Evolutionary conservation across 2,329 filamentous ascomycete species (phyloP), one percentile per base, ranked within the genome.

Genomic region (Penicillium verrucosum): DNA sequence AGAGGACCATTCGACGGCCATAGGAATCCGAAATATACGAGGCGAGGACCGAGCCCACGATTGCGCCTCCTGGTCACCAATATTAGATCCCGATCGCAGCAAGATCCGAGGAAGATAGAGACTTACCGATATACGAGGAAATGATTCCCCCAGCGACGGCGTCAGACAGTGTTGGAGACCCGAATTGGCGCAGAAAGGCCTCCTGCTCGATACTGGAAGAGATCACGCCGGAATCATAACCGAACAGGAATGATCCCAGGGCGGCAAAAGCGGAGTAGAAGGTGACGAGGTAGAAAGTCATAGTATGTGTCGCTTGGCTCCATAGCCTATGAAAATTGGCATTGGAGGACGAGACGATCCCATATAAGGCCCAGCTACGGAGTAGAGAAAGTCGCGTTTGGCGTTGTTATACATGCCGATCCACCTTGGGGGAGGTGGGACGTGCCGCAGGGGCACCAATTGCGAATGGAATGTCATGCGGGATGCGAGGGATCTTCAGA

Each of bases 201-300:
- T 68, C 54, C 34, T 74, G 68, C 27, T 68, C 68, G 48, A 75
- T 73, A 30, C 65, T 73, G 0, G 73, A 75, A 21, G 68, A 66
- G 51, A 75, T 74, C 25, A 76, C 69, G 23, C 73, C 73, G 1
- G 70, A 68, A 60, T 81, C 78, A 65, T 80, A 81, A 48, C 78
- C 79, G 60, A 80, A 79, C 14, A 80, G 69, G 53, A 80, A 75
- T 37, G 78, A 78, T 23, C 77, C 79, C 41, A 80, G 69, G 6
- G 75, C 75, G 16, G 77, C 77, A 59, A 80, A 79, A 42, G 71
- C 68, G 56, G 78, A 73, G 57, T 67, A 75, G 32, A 72, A 60
- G 16, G 67, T 67, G 44, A 72, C 72, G 25, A 74, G 64, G 16
- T 63, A 42, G 47, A 63, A 69, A 40, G 66, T 54, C 70, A 72